Evolutionary conservation across 768 basidiomycete genomes (phyloP), one percentile per base, ranked within the genome.

Genomic region (Lactarius hatsudake): DNA sequence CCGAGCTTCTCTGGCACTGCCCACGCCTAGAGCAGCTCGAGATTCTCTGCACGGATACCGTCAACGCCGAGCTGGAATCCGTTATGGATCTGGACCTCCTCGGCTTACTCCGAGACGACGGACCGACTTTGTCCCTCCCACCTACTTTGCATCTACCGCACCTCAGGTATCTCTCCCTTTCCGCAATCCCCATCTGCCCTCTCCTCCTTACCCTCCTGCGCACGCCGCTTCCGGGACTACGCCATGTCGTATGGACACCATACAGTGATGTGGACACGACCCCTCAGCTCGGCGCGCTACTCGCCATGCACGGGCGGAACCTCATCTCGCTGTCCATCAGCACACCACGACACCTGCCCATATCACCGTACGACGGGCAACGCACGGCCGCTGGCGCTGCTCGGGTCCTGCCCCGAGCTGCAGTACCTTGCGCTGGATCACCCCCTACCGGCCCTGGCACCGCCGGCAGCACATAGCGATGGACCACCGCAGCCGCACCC

Each of bases 381-480:
- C 38, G 85, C 85, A 38, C 85, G 87, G 0, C 65, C 72, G 0
- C 34, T 55, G n/a, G 77, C 78, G 26, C 59, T 89, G 20, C 77
- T 90, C 20, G 72, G 74, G 48, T 79, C 77, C 40, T 84, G 80
- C 36, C 87, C 88, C 20, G 77, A 79, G 40, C 79, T 93, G 8
- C 81, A 79, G n/a, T 87, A 89, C 73, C 83, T 93, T 43, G 89
- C 90, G 1, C 81, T 93, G 56, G 90, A 92, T 76, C 80, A 75
- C 8, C 91, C 90, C 0, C 77, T 91, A 13, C 91, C 91, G 2
- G 69, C 73, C 1, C 79, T 88, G 58, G 62, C 71, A 28, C 26
- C 26, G 26, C 26, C 26, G 26, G 26, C 2, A 23, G 63, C 64
- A 70, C 55, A 64, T 28, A 61, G 67, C 26, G 63, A 66, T 5